Percentiles rank a stretch among this genome's conserved stretches.
Conservation (phyloP, 192 early-diverging fungal genomes). For the Backusella psychrophila region DNA sequence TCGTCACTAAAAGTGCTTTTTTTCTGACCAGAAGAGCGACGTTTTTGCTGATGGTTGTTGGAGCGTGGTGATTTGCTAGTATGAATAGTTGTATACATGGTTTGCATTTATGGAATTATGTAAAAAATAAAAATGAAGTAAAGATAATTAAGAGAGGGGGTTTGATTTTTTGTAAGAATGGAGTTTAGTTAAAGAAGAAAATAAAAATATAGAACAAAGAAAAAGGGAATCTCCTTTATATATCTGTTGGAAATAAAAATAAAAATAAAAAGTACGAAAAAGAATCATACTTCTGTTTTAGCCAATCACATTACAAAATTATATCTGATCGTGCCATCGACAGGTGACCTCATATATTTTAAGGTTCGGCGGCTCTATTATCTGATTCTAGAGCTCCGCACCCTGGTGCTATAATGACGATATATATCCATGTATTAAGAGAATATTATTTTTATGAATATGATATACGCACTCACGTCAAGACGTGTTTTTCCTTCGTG, state of each 20-base stretch:
- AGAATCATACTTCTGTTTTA: not conserved
- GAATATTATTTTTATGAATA: not conserved
- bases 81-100: slow-evolving; percentile 4
- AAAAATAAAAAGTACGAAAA: not conserved
- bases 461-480: not conserved
- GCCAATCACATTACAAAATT: not conserved
- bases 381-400: slow-evolving; percentile 14
- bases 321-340: slow-evolving; percentile 9
- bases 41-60: not conserved
- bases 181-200: not conserved
- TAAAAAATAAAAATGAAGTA: not conserved
- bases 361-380: slow-evolving; percentile 9
- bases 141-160: not conserved
- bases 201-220: slow-evolving; percentile 15
- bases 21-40: not conserved
- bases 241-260: not conserved
- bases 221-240: slow-evolving; percentile 7
- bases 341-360: slow-evolving; percentile 11
- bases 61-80: slow-evolving; percentile 12
- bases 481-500: not conserved
- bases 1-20: not conserved
- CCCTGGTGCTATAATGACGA: slow-evolving; percentile 1
- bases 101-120: slow-evolving; percentile 8
- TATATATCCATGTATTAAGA: not conserved
- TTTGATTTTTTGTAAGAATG: not conserved